phyloP scores from a whole-genome alignment of 176 grass and related monocot genomes.

The Oryza officinalis region DNA sequence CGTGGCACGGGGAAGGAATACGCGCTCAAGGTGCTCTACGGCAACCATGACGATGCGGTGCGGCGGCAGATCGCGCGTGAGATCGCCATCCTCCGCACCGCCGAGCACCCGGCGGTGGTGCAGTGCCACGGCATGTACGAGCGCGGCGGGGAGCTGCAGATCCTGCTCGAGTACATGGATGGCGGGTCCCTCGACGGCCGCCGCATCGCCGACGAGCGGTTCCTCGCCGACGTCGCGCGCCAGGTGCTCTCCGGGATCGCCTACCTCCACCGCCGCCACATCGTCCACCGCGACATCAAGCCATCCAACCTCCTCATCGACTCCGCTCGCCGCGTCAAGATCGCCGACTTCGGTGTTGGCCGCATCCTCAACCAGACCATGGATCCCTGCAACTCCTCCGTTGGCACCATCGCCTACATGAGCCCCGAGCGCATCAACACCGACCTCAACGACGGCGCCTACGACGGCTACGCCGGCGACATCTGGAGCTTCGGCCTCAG shows the following conservation, averaged over 20 bases:
- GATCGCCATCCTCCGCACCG: slow-evolving; percentile 82
- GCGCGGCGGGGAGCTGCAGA: slow-evolving; percentile 82
- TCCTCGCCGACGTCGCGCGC: slow-evolving; percentile 69
- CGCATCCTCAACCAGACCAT: slow-evolving; percentile 91
- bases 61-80: slow-evolving; percentile 70
- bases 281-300: slow-evolving; percentile 99
- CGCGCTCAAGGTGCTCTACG: slow-evolving; percentile 82
- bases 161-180: slow-evolving; percentile 97
- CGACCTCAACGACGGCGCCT: slow-evolving; percentile 79
- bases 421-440: slow-evolving; percentile 98
- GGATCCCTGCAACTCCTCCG: slow-evolving; percentile 91
- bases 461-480: slow-evolving; percentile 76
- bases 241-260: slow-evolving; percentile 74
- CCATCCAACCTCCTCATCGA: slow-evolving; percentile 94
- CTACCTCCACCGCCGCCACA: slow-evolving; percentile 83
- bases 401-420: slow-evolving; percentile 95
- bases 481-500: slow-evolving; percentile 99
- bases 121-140: slow-evolving; percentile 96
- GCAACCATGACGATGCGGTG: slow-evolving; percentile 74
- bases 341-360: slow-evolving; percentile 82
- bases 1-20: slow-evolving; percentile 34
- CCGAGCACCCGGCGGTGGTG: slow-evolving; percentile 74
- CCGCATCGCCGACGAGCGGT: slow-evolving; percentile 64
- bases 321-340: slow-evolving; percentile 68
- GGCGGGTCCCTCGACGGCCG: slow-evolving; percentile 77